Evolutionary conservation across 2,329 filamentous ascomycete species (phyloP), one percentile per base, ranked within the genome.

Genomic region (Colletotrichum tamarilloi): DNA sequence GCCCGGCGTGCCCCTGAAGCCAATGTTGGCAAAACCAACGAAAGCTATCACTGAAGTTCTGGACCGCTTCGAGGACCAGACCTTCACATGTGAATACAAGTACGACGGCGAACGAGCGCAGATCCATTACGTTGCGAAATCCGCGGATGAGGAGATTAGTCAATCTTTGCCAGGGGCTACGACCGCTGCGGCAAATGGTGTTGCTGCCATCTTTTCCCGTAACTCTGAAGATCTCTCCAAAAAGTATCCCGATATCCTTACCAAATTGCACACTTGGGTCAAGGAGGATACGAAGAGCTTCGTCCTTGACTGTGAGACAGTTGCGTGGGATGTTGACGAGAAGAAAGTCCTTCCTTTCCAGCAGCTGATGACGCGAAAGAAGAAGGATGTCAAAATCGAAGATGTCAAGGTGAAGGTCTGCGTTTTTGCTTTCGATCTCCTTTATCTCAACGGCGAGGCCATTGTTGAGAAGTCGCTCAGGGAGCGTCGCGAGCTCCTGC

Each of bases 81-180:
- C 93, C 30, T 99, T 99, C 79, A 98, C 97, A 1, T 99, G 97
- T 84, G 97, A 99, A 82, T 99, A 97, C 88, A 99, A 99, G 83
- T 99, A 99, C 80, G 97, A 99, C 78, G 97, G 97, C 62, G 97
- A 99, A 83, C 90, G 97, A 80, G 97, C 97, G n/a, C 97, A 99
- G 81, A 98, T 99, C 63, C 97, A 99, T 81, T 99, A 97, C 77
- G 95, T 98, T 38, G 92, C 95, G 5, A 94, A 95, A 75, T 93
- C 96, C 74, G 90, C 94, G 11, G 86, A 91, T 2, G 86, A 93
- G 72, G 88, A 95, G 67, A 92, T 94, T 76, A 89, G 89, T 70
- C 89, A 92, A 59, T 87, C 90, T 46, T 85, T 89, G 1, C 85
- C 87, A 12, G 84, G 89, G 6, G 90, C 90, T 8, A 88, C 91